Base-by-base conservation (phyloP, 768 basidiomycete species). In the Rhodotorula toruloides region DNA sequence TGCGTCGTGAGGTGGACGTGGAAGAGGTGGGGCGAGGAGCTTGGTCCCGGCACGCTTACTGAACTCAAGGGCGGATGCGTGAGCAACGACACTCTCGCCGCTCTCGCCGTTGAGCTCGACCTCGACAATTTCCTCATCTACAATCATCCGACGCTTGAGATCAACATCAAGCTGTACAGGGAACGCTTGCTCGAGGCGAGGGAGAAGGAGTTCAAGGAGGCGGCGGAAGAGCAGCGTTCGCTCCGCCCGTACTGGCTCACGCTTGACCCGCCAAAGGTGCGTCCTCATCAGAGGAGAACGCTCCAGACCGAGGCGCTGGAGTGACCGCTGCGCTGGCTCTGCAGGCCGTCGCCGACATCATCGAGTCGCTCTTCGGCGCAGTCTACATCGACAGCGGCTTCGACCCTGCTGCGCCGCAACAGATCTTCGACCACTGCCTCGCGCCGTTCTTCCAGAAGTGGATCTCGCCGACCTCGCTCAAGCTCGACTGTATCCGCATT, bases 151-250 rank as follows among this genome's bases (percentile, higher is more conserved):
- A 9, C 25, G 0, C 64, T 65, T 39, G 49, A 22, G 4, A 39
- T 42, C 37, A 59, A 54, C 37, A 25, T 65, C 22, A 9, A 34
- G 29, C 36, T 42, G 5, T 65, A 65, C 46, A 57, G 64, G 52
- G 29, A 50, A 32, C 34, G 52, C 0, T 34, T 65, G 31, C 21
- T 25, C 78, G 90, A 90, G 79, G 79, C 91, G 79, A 90, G 89
- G 81, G 90, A 91, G 79, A 88, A 90, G 80, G 90, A 92, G 79
- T 88, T 91, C 67, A 11, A 10, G 6, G 29, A 39, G 11, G 52
- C 57, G 3, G 47, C 25, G 25, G 22, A 32, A 46, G 58, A 82
- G 89, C 68, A 90, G 88, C 74, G 64, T 27, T n/a, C 54, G 47
- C 29, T 34, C 0, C 36, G 58, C 0, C 64, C 64, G 11, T 65